Base-by-base conservation (phyloP, 257 asterid species). In the Haberlea rhodopensis region DNA sequence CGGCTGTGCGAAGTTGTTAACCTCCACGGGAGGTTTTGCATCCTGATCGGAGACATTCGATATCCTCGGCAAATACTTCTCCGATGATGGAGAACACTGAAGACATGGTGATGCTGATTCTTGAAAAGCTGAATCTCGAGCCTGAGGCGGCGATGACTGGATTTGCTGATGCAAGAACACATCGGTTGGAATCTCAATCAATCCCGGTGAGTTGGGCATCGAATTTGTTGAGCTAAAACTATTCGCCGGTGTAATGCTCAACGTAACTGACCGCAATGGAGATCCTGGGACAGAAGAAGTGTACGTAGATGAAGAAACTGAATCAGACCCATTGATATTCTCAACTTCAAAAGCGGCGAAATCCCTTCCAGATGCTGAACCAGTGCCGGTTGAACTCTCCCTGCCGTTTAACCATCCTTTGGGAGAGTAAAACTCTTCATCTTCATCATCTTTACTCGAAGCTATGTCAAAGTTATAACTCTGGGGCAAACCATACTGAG, bases 401-500 rank as follows among this genome's bases (percentile, higher is more conserved):
- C 79, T 76, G 31, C 88, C 90, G 4, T 69, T 80, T 55, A 80
- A 59, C 66, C 95, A 88, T 59, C 88, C 95, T 77, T 81, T 85
- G 0, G 97, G 96, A 23, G 95, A 84, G 82, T 84, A 87, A 71
- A 85, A 87, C 75, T 78, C 87, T 7, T 82, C 87, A 34, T 52
- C 74, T 18, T 76, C 84, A 0, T 64, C 84, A n/a, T 67, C 78
- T 37, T 53, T 63, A 54, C 58, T 62, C n/a, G 81, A 51, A 10
- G 66, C 66, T 53, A 13, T 46, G 45, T 40, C 78, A 8, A 43
- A 73, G 70, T 63, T 75, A 8, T 71, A 31, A 64, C 64, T 71
- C 53, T 71, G 69, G 22, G 71, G 53, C 9, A 64, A 62, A 57
- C 15, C 67, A 34, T 37, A 0, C 46, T 53, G 70, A 13, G 65